Evolutionary conservation across 2,329 filamentous ascomycete species (phyloP).

Genomic region (Davidsoniella eucalypti): DNA sequence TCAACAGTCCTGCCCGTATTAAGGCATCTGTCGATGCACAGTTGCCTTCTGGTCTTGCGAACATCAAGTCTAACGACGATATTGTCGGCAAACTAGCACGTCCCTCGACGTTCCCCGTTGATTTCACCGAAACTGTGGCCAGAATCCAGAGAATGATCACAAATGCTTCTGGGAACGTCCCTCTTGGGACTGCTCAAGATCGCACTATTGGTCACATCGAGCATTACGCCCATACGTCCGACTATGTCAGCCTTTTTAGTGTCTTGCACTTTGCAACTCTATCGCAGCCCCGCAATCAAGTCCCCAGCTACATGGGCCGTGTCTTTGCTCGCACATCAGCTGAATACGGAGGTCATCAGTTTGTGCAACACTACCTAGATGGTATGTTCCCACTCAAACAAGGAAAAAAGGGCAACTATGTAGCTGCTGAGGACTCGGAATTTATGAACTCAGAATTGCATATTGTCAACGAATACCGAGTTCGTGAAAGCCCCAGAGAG

Average conservation of each 20-base stretch:
- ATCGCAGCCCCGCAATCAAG: conserved; percentile 23
- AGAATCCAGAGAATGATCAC: conserved; percentile 23
- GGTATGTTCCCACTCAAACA: conserved; percentile 40
- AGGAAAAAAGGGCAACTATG: conserved; percentile 27
- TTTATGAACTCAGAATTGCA: conserved; percentile 45
- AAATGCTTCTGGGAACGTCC: conserved; percentile 13
- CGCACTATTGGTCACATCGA: conserved; percentile 54
- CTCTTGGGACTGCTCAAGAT: conserved; percentile 16
- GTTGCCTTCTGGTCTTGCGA: not conserved
- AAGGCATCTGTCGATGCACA: conserved; percentile 2
- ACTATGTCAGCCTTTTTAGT: conserved; percentile 61
- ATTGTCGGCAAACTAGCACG: conserved; percentile 14
- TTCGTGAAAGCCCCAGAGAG: conserved; percentile 12
- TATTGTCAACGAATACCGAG: conserved; percentile 25
- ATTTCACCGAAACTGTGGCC: conserved; percentile 19
- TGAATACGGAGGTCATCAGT: conserved; percentile 37
- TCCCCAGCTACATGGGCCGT: conserved; percentile 44
- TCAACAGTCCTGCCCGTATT: conserved; percentile 48
- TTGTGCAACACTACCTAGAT: conserved; percentile 45
- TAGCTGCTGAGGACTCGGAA: conserved; percentile 31
- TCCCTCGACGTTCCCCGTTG: not conserved
- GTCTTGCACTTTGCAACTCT: conserved; percentile 47
- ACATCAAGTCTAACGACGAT: not conserved
- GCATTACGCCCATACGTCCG: conserved; percentile 59
- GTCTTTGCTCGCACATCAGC: conserved; percentile 37